Evolutionary conservation across 1,284 basidiomycete genomes (phyloP).

Genomic region (Malassezia restricta): DNA sequence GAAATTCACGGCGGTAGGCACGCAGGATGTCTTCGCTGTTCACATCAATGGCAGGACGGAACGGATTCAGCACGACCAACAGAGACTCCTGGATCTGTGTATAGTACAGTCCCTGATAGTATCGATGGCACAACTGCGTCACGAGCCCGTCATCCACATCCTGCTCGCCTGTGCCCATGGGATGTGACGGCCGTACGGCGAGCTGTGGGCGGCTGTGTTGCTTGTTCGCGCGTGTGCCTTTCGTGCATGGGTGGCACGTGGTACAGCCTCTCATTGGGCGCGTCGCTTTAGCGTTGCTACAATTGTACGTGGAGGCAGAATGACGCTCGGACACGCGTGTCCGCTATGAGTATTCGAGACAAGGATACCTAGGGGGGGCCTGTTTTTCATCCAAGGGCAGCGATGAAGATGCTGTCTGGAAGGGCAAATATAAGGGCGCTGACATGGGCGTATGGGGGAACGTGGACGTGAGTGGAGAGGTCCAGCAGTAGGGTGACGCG

Average conservation of each 20-base stretch:
- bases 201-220: background rate
- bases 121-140: slow-evolving; percentile 12
- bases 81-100: slow-evolving; percentile 39
- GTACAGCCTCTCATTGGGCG: background rate
- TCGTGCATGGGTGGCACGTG: background rate
- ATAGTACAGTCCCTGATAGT: slow-evolving; percentile 20
- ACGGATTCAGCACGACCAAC: slow-evolving; percentile 41
- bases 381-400: too few species aligned
- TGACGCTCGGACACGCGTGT: too few species aligned
- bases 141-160: slow-evolving; percentile 11
- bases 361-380: too few species aligned
- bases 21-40: slow-evolving; percentile 40
- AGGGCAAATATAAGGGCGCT: background rate
- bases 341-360: too few species aligned
- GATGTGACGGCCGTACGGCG: background rate
- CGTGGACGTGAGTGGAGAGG: background rate
- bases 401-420: too few species aligned
- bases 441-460: background rate
- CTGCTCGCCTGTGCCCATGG: background rate
- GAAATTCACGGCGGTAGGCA: slow-evolving; percentile 34
- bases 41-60: slow-evolving; percentile 30
- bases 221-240: background rate
- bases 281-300: too few species aligned
- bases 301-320: too few species aligned
- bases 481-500: background rate